Conservation (phyloP, 2,329 filamentous ascomycete genomes). For the Ophiostoma australiae region DNA sequence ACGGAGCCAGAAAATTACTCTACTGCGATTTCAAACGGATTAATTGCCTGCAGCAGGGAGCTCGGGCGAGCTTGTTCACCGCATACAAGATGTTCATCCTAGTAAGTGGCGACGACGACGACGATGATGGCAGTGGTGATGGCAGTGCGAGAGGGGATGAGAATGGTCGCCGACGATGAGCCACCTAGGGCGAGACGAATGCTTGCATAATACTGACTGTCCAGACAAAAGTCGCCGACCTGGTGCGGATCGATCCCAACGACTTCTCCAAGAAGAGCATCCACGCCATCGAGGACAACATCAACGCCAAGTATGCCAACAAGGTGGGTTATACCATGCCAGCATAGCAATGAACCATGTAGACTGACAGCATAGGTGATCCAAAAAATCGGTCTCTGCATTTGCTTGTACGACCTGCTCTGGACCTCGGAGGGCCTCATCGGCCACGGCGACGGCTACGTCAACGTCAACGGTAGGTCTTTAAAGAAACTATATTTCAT, state of each 20-base stretch:
- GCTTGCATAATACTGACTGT: not conserved
- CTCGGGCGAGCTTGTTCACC: not conserved
- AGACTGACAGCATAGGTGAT: conserved; percentile 47
- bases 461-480: conserved; percentile 79
- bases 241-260: conserved; percentile 85
- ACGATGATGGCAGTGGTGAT: not conserved
- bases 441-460: conserved; percentile 83
- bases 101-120: conserved; percentile 34
- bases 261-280: conserved; percentile 81
- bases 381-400: conserved; percentile 87
- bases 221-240: conserved; percentile 87
- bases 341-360: not conserved
- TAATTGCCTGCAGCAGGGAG: not conserved
- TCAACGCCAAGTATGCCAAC: conserved; percentile 95
- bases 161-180: not conserved
- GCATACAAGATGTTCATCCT: conserved; percentile 46
- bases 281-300: conserved; percentile 88
- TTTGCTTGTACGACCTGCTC: conserved; percentile 87
- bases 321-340: conserved; percentile 46
- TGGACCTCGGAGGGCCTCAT: conserved; percentile 90
- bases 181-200: no score
- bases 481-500: not conserved
- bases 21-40: not conserved
- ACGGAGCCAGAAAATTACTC: not conserved
- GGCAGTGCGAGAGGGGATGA: not conserved